These are phyloP conservation scores for Thinopyrum elongatum DNA, from an alignment of 176 grass and related monocot species.

Conservation along the genomic window DNA sequence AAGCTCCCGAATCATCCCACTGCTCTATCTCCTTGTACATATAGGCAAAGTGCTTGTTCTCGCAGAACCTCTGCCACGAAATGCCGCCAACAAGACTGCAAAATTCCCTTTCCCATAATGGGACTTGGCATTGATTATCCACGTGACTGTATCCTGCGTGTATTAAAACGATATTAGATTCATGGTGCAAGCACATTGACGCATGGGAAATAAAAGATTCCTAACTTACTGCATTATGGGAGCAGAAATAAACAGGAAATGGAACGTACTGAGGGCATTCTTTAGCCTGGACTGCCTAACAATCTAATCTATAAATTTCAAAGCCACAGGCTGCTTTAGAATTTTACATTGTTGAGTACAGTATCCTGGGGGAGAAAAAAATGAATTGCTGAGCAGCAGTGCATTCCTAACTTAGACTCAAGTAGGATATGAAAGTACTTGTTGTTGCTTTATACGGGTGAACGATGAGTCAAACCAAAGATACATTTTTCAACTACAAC, in stretches of 20 bases:
- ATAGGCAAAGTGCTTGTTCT: slow-evolving; percentile 40
- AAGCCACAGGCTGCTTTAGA: background rate
- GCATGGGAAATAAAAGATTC: background rate
- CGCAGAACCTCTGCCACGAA: slow-evolving; percentile 45
- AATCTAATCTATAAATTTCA: background rate
- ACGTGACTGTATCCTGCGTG: slow-evolving; percentile 7
- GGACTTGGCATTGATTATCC: slow-evolving; percentile 18
- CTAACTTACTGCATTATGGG: background rate
- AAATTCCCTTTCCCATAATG: slow-evolving; percentile 65
- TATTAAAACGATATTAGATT: slow-evolving; percentile 14
- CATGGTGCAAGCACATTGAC: background rate
- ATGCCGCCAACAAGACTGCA: slow-evolving; percentile 39
- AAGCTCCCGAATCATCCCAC: slow-evolving; percentile 48
- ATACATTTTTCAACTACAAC: background rate
- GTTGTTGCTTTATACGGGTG: background rate
- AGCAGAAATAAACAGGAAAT: slow-evolving; percentile 11
- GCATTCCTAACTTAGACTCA: background rate
- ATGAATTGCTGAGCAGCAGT: background rate
- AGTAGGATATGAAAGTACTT: background rate
- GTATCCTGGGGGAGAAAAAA: background rate
- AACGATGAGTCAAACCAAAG: background rate
- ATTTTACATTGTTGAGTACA: background rate
- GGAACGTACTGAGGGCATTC: background rate
- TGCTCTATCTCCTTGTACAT: slow-evolving; percentile 28
- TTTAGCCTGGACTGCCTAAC: slow-evolving; percentile 6